A percentile compares a stretch with the other conserved stretches of the same genome.
Conservation (phyloP, 2,329 filamentous ascomycete genomes). For the Colletotrichum shisoi region DNA sequence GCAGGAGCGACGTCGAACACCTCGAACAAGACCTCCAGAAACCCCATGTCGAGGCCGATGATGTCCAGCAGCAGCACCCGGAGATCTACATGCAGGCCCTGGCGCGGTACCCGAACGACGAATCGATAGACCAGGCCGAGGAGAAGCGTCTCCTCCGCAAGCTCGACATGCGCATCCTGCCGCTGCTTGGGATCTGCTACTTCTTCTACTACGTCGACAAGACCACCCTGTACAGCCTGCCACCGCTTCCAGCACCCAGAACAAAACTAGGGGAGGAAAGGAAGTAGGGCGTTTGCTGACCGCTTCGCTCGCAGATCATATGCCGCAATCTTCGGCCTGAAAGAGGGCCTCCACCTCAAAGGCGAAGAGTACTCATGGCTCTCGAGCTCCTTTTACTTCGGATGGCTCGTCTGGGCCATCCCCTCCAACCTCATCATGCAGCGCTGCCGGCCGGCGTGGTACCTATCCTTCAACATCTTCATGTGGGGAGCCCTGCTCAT, state of each 20-base stretch:
- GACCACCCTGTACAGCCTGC: slow-evolving; percentile 26
- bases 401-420: slow-evolving; percentile 50
- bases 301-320: slow-evolving; percentile 52
- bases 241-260: too few species aligned
- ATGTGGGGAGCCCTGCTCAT: slow-evolving; percentile 60
- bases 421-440: slow-evolving; percentile 48
- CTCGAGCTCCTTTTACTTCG: slow-evolving; percentile 50
- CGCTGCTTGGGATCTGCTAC: slow-evolving; percentile 52
- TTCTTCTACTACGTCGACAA: slow-evolving; percentile 53
- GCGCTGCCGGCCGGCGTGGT: slow-evolving; percentile 48
- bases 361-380: slow-evolving; percentile 64
- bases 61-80: slow-evolving; percentile 41
- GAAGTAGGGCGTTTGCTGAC: slow-evolving; percentile 2
- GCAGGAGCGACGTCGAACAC: slow-evolving; percentile 39
- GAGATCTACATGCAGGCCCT: slow-evolving; percentile 50
- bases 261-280: too few species aligned
- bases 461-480: slow-evolving; percentile 59
- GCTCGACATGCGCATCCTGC: slow-evolving; percentile 51
- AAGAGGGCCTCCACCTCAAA: slow-evolving; percentile 64
- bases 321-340: slow-evolving; percentile 71
- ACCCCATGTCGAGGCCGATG: slow-evolving; percentile 21
- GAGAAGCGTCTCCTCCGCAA: slow-evolving; percentile 50
- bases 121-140: slow-evolving; percentile 48
- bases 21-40: slow-evolving; percentile 39
- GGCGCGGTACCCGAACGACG: slow-evolving; percentile 50